Percentiles rank a stretch among this genome's conserved stretches.
Evolutionary conservation across 768 basidiomycete species (phyloP).

Genomic region (Inosperma sp.): DNA sequence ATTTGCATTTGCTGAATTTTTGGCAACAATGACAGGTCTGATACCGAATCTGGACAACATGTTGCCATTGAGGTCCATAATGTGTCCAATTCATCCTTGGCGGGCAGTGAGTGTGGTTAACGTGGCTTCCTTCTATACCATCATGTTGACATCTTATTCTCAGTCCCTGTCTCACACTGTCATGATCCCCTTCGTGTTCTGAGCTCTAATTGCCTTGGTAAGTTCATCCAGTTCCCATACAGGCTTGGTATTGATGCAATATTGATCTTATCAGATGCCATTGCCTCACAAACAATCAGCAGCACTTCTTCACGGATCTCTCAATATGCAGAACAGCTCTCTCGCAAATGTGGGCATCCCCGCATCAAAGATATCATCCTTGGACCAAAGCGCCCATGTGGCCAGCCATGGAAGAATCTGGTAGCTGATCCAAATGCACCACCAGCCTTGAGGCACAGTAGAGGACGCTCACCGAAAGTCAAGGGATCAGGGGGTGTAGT

Average conservation of each 20-base stretch:
- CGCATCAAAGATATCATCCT: background rate
- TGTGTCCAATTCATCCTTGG: too few relatives aligned
- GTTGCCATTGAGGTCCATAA: background rate
- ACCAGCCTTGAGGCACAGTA: background rate
- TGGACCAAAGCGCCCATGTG: background rate
- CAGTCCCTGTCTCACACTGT: background rate
- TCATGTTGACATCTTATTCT: background rate
- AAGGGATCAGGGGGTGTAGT: background rate
- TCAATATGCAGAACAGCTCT: too few relatives aligned
- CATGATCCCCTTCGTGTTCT: background rate
- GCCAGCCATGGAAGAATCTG: background rate
- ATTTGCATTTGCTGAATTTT: too few relatives aligned
- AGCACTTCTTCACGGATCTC: too few relatives aligned
- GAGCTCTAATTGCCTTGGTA: background rate
- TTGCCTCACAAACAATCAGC: background rate
- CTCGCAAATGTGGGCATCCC: background rate
- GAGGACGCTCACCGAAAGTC: background rate
- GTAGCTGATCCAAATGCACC: background rate
- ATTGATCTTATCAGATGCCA: background rate
- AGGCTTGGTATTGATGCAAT: background rate
- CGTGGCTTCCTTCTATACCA: background rate
- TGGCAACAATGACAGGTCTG: background rate
- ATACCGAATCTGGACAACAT: slow-evolving; percentile 1
- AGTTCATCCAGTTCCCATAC: background rate
- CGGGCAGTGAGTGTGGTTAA: background rate